Conservation (phyloP, 192 early-diverging fungal species). For the Coemansia aciculifera region DNA sequence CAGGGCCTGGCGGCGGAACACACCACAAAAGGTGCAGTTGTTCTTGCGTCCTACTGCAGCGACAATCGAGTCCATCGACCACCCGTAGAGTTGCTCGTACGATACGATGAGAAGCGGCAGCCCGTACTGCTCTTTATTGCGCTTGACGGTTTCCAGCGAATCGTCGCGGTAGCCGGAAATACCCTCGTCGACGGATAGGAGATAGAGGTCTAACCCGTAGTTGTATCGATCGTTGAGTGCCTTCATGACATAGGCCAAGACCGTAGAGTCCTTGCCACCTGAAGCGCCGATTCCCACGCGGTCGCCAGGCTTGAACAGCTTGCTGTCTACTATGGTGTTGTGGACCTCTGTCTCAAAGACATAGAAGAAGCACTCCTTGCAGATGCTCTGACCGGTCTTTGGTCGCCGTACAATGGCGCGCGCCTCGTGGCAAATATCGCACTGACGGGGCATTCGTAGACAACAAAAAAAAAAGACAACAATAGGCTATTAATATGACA, state of each 20-base stretch:
- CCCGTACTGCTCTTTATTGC: slow-evolving; percentile 91
- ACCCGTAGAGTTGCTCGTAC: slow-evolving; percentile 94
- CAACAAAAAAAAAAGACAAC: background rate
- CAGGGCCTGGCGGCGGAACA: slow-evolving; percentile 95
- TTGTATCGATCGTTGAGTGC: slow-evolving; percentile 87
- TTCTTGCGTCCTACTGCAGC: slow-evolving; percentile 92
- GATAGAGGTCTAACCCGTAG: slow-evolving; percentile 86
- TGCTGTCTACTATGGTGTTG: slow-evolving; percentile 79
- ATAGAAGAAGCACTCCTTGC: slow-evolving; percentile 87
- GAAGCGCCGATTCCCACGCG: slow-evolving; percentile 93
- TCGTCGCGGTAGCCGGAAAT: slow-evolving; percentile 98
- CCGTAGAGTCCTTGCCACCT: slow-evolving; percentile 96
- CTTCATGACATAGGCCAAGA: slow-evolving; percentile 93
- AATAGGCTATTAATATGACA: background rate
- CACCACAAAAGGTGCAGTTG: slow-evolving; percentile 99
- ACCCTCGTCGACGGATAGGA: slow-evolving; percentile 97
- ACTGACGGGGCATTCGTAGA: slow-evolving; percentile 59
- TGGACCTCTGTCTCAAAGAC: slow-evolving; percentile 95
- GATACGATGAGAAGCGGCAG: slow-evolving; percentile 93
- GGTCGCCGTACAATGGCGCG: slow-evolving; percentile 89
- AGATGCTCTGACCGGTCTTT: slow-evolving; percentile 87
- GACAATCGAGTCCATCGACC: slow-evolving; percentile 99
- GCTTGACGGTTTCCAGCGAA: slow-evolving; percentile 95
- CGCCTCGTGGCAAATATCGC: slow-evolving; percentile 67
- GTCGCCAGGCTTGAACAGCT: slow-evolving; percentile 83